Evolutionary conservation across 1,139 yeast genomes (phyloP), one percentile per base, ranked within the genome.

Genomic region (Suhomyces coccinellae): DNA sequence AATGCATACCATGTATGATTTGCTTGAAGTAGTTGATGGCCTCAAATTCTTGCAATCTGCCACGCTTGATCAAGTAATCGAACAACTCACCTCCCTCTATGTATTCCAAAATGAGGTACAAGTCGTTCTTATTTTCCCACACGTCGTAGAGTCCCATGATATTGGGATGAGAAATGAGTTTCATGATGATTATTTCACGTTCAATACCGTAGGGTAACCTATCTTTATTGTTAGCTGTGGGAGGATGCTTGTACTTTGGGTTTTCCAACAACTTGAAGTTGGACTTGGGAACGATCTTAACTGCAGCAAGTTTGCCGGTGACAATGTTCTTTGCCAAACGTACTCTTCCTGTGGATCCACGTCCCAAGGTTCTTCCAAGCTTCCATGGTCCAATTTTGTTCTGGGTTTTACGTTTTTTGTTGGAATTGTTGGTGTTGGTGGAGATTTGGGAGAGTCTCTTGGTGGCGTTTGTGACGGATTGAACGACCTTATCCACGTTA

Each of bases 21-120:
- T 95, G 99, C 58, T 90, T 82, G 66, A 93, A 93, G 67, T 90
- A 93, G 57, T 82, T 80, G 45, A 91, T 81, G 5, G 99, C 98
- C 59, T 91, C 97, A 45, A 77, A 77, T 64, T 93, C 99, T 43
- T 87, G 93, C 44, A 93, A 74, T 39, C 88, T 83, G 4, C 99
- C 98, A 47, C 86, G 77, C 62, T 89, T 89, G 50, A 93, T 90
- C 45, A 93, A 75, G 58, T 91, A 83, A 67, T 95, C 97, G 60
- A 95, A 93, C 45, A 93, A 73, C 67, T 93, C 99, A 35, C 99
- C 99, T 41, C 97, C 97, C 69, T 95, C 98, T 42, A 95, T 93
- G 66, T 95, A 93, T 68, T 93, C 99, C 50, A 93, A 71, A 26
- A 95, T 95, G 55, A 93, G 78, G 60, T 91, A 91, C 43, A 93